phyloP scores from a whole-genome alignment of 78 protist species.

The Polysphondylium violaceum region DNA sequence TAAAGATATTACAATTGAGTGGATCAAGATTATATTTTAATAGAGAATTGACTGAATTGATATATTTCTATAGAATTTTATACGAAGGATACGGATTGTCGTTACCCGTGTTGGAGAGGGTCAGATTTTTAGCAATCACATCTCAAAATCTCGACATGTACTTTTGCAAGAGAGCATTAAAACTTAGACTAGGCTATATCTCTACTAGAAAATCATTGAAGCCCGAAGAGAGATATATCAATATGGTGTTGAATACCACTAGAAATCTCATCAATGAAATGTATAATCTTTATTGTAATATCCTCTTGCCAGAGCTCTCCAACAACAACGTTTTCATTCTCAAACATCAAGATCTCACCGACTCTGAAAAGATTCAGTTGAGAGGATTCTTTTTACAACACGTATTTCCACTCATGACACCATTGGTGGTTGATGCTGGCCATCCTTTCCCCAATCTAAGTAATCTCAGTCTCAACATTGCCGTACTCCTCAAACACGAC shows the following conservation, averaged over 20 bases:
- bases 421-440: conserved; percentile 76
- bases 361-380: conserved; percentile 43
- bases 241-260: conserved; percentile 65
- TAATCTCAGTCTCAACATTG: conserved; percentile 54
- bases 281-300: conserved; percentile 39
- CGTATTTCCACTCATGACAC: conserved; percentile 78
- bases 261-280: conserved; percentile 66
- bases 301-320: conserved; percentile 26
- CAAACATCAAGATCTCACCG: conserved; percentile 12
- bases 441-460: conserved; percentile 80
- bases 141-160: conserved; percentile 68
- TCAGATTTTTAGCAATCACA: conserved; percentile 68
- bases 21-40: conserved; percentile 66
- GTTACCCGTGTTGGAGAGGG: conserved; percentile 41
- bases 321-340: conserved; percentile 47
- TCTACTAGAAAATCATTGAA: conserved; percentile 68
- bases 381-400: conserved; percentile 75
- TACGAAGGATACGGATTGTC: conserved; percentile 47
- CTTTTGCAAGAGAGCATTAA: conserved; percentile 63
- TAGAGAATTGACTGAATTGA: conserved; percentile 67
- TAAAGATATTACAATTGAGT: conserved; percentile 66
- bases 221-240: conserved; percentile 71
- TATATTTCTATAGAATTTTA: conserved; percentile 61
- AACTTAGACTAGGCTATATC: conserved; percentile 58
- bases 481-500: conserved; percentile 37